phyloP scores from a whole-genome alignment of 768 basidiomycete genomes.

The Kwoniella heveanensis region DNA sequence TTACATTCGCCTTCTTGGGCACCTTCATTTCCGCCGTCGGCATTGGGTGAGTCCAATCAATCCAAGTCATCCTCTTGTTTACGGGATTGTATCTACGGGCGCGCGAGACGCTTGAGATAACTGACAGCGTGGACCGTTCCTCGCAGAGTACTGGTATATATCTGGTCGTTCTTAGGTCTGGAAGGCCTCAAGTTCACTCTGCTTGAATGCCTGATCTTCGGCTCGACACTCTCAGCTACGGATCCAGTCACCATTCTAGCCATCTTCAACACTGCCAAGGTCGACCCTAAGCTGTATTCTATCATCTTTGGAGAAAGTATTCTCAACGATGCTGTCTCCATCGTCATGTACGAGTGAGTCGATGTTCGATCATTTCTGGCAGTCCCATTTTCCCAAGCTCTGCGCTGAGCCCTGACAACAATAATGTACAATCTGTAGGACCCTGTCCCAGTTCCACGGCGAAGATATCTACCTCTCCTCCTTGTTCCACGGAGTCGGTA shows the following conservation, averaged over 20 bases:
- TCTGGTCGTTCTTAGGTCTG: conserved; percentile 89
- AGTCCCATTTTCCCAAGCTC: no score
- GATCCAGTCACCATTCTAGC: conserved; percentile 97
- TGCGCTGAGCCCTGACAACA: no score
- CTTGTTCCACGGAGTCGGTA: conserved; percentile 93
- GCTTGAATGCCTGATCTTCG: conserved; percentile 93
- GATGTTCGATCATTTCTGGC: no score
- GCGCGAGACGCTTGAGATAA: no score
- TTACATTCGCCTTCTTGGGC: conserved; percentile 80
- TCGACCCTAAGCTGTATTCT: conserved; percentile 95
- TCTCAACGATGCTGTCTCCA: conserved; percentile 97
- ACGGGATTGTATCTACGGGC: no score
- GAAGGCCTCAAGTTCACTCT: conserved; percentile 82
- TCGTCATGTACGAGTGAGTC: conserved; percentile 98
- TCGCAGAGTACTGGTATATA: conserved; percentile 85
- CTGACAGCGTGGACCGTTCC: no score
- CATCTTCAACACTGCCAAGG: conserved; percentile 97
- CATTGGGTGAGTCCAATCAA: conserved; percentile 83
- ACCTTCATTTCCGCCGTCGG: conserved; percentile 96
- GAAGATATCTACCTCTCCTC: conserved; percentile 79
- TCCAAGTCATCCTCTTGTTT: no score
- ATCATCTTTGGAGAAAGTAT: conserved; percentile 97
- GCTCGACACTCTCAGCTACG: conserved; percentile 93
- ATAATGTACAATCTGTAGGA: conserved; percentile 63
- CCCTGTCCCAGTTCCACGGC: conserved; percentile 87